Conservation (phyloP, 2,329 filamentous ascomycete species). For the Diplodia corticola region DNA sequence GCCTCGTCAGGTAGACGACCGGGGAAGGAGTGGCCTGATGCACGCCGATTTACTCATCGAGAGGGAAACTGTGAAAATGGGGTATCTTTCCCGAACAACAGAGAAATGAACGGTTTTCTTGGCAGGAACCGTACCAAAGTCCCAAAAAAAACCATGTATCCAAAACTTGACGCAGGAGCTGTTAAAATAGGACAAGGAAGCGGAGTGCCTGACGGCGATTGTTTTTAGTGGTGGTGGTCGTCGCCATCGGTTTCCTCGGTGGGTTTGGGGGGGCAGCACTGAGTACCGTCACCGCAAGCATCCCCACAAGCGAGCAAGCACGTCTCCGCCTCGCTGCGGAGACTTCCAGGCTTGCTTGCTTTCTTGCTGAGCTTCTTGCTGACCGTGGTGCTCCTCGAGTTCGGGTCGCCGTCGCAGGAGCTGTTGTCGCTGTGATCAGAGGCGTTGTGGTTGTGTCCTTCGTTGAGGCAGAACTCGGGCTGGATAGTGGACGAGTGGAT, state of each 20-base stretch:
- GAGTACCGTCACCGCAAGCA: constrained; percentile 44
- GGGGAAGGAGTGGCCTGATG: neutral
- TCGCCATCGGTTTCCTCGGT: constrained; percentile 8
- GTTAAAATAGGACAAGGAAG: neutral
- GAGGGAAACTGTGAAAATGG: neutral
- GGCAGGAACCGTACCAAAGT: neutral
- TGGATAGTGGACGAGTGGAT: constrained; percentile 98
- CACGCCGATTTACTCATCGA: neutral
- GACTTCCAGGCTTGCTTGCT: constrained; percentile 39
- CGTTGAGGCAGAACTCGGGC: constrained; percentile 69
- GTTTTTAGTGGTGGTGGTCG: constrained; percentile 1
- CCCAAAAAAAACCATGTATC: neutral
- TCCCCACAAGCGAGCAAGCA: constrained; percentile 48
- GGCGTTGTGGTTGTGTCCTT: constrained; percentile 45
- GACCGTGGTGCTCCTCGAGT: neutral
- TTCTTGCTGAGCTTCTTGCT: constrained; percentile 24
- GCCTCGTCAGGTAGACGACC: neutral
- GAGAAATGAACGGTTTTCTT: neutral
- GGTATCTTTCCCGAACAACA: constrained; percentile 11
- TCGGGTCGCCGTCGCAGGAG: constrained; percentile 25
- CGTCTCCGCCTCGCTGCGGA: constrained; percentile 36
- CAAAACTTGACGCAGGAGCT: neutral
- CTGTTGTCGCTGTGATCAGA: constrained; percentile 28
- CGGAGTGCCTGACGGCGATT: neutral
- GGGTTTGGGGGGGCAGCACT: constrained; percentile 42